Evolutionary conservation across 306 rosid genomes (phyloP).

Genomic region (Styphnolobium japonicum): DNA sequence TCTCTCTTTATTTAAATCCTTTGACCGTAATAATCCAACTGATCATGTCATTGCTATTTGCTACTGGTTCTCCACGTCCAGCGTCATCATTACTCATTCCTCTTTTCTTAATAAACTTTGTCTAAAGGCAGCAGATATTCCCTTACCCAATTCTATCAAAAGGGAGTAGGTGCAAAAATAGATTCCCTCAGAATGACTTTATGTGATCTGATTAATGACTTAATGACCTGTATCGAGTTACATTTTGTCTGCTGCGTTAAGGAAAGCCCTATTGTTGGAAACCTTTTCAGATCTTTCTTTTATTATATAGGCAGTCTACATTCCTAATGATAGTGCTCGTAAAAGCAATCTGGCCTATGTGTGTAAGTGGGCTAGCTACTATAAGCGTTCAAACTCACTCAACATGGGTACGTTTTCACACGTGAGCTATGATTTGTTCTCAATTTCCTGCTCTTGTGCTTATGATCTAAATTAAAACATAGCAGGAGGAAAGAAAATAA

Average conservation of each 20-base stretch:
- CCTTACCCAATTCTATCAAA: slow-evolving; percentile 31
- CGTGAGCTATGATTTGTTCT: background rate
- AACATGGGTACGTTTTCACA: background rate
- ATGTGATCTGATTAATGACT: slow-evolving; percentile 35
- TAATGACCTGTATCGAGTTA: slow-evolving; percentile 15
- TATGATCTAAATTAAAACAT: background rate
- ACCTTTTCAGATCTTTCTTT: slow-evolving; percentile 28
- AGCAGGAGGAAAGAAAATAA: too few species aligned
- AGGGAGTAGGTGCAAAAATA: slow-evolving; percentile 26
- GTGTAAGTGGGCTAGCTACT: background rate
- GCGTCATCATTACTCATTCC: slow-evolving; percentile 38
- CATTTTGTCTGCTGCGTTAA: slow-evolving; percentile 40
- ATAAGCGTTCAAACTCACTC: slow-evolving; percentile 15
- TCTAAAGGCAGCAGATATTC: slow-evolving; percentile 46
- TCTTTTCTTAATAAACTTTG: slow-evolving; percentile 35
- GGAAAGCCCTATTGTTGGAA: slow-evolving; percentile 30
- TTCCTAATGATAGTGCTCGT: slow-evolving; percentile 29
- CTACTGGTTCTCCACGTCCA: slow-evolving; percentile 16
- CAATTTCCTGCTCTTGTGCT: background rate
- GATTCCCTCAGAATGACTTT: slow-evolving; percentile 33
- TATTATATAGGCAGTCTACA: slow-evolving; percentile 5
- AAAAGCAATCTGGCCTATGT: slow-evolving; percentile 36
- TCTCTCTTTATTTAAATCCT: background rate
- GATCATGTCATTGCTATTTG: background rate
- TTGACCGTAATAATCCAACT: slow-evolving; percentile 15